Percentiles rank a stretch among this genome's conserved stretches.
phyloP scores from a whole-genome alignment of 2,329 filamentous ascomycete genomes.

The Chaetomium sp. region DNA sequence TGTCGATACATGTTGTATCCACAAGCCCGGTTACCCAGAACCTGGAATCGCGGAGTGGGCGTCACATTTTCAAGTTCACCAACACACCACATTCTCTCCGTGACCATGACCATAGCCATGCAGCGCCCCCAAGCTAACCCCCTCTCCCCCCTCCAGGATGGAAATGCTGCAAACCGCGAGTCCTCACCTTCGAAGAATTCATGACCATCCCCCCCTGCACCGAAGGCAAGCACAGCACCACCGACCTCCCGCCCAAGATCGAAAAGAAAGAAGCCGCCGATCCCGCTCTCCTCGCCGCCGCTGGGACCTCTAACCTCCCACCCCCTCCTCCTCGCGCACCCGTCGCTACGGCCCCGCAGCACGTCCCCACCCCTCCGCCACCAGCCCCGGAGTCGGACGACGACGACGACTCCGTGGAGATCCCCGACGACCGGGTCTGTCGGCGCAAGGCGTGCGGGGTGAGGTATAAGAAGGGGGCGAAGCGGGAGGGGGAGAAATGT shows the following conservation, averaged over 20 bases:
- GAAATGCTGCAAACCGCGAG: constrained; percentile 97
- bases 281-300: constrained; percentile 34
- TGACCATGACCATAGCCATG: too few species aligned
- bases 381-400: constrained; percentile 74
- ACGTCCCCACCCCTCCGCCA: constrained; percentile 46
- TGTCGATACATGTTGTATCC: too few species aligned
- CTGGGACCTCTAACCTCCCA: constrained; percentile 39
- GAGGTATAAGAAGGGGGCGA: constrained; percentile 54
- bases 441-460: constrained; percentile 68
- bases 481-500: constrained; percentile 68
- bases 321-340: constrained; percentile 33
- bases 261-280: constrained; percentile 47
- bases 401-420: constrained; percentile 68
- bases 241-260: constrained; percentile 60
- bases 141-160: too few species aligned
- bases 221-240: constrained; percentile 82
- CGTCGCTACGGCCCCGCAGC: constrained; percentile 36
- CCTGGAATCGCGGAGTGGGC: too few species aligned
- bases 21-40: too few species aligned
- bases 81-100: too few species aligned
- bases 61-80: too few species aligned
- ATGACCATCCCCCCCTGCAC: constrained; percentile 89
- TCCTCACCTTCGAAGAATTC: constrained; percentile 98
- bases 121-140: too few species aligned
- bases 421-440: constrained; percentile 70